These are phyloP conservation scores for Salvia sclarea DNA, from an alignment of 305 asterid genomes.

Conservation along the genomic window DNA sequence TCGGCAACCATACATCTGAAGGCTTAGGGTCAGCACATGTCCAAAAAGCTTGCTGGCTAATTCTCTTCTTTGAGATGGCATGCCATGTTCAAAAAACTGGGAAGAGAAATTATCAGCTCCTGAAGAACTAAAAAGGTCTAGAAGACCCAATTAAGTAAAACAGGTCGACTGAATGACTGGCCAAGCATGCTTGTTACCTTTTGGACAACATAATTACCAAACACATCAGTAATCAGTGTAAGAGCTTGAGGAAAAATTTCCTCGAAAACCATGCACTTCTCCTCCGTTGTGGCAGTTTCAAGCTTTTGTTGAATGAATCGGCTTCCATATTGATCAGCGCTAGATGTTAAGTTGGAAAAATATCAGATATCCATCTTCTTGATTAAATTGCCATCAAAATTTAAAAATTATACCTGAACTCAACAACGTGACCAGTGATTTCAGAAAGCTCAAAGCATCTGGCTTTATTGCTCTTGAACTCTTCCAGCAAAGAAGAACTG, in stretches of 20 bases:
- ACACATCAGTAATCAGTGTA: conserved; percentile 84
- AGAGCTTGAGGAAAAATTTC: conserved; percentile 88
- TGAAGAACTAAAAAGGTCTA: conserved; percentile 10
- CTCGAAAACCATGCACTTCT: conserved; percentile 79
- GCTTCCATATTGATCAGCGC: conserved; percentile 98
- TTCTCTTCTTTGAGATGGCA: conserved; percentile 71
- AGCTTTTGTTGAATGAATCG: conserved; percentile 97
- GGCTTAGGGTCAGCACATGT: conserved; percentile 69
- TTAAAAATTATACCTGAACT: conserved; percentile 65
- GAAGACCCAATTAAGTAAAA: conserved; percentile 18
- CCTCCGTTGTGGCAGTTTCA: conserved; percentile 85
- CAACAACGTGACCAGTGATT: conserved; percentile 90
- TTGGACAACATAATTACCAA: conserved; percentile 89
- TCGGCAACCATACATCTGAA: conserved; percentile 88
- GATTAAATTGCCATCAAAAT: conserved; percentile 2
- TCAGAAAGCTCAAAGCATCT: conserved; percentile 89
- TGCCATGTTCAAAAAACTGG: conserved; percentile 81
- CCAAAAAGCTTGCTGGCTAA: conserved; percentile 67
- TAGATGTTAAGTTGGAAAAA: conserved; percentile 31
- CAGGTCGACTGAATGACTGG: neutral
- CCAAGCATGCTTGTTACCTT: conserved; percentile 53
- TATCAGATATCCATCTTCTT: conserved; percentile 21
- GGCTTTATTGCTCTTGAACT: conserved; percentile 93
- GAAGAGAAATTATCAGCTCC: conserved; percentile 21
- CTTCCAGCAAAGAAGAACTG: conserved; percentile 78